Evolutionary conservation across 768 basidiomycete genomes (phyloP).

Genomic region (Naganishia kalamii): DNA sequence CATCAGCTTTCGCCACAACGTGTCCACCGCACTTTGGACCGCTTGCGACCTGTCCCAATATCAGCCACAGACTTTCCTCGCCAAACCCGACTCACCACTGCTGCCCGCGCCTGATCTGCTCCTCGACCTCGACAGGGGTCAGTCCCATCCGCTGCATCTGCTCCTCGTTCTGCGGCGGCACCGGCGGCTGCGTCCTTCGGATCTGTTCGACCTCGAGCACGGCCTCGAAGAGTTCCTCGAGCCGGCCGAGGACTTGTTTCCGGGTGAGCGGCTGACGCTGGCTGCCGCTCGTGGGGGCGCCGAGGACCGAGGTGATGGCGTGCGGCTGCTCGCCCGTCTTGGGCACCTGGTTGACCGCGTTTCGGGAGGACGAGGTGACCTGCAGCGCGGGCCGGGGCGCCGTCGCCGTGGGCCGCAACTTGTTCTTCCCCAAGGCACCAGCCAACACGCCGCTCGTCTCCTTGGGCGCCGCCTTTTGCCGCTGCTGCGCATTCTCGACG

Average conservation of each 20-base stretch:
- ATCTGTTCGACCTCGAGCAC: constrained; percentile 80
- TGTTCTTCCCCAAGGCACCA: constrained; percentile 90
- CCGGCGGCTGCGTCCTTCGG: constrained; percentile 66
- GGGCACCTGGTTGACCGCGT: constrained; percentile 22
- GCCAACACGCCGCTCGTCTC: constrained; percentile 51
- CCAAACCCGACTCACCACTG: constrained; percentile 16
- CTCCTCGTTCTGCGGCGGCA: constrained; percentile 31
- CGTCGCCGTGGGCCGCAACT: constrained; percentile 85
- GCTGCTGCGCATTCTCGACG: constrained; percentile 76
- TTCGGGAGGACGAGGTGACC: constrained; percentile 55
- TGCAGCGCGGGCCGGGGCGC: constrained; percentile 94
- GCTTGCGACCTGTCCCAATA: neutral
- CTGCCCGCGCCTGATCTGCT: constrained; percentile 15
- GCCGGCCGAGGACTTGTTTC: constrained; percentile 66
- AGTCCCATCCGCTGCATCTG: constrained; percentile 20
- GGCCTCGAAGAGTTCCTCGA: constrained; percentile 80
- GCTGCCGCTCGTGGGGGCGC: neutral
- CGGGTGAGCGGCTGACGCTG: constrained; percentile 55
- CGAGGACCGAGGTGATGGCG: neutral
- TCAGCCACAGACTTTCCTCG: neutral
- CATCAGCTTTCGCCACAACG: constrained; percentile 71
- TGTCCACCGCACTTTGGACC: constrained; percentile 51
- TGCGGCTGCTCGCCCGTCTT: constrained; percentile 8
- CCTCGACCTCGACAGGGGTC: constrained; percentile 30
- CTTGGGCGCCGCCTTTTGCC: constrained; percentile 6